Evolutionary conservation across 2,329 filamentous ascomycete species (phyloP), one percentile per base, ranked within the genome.

Genomic region (Ceratocystis destructans): DNA sequence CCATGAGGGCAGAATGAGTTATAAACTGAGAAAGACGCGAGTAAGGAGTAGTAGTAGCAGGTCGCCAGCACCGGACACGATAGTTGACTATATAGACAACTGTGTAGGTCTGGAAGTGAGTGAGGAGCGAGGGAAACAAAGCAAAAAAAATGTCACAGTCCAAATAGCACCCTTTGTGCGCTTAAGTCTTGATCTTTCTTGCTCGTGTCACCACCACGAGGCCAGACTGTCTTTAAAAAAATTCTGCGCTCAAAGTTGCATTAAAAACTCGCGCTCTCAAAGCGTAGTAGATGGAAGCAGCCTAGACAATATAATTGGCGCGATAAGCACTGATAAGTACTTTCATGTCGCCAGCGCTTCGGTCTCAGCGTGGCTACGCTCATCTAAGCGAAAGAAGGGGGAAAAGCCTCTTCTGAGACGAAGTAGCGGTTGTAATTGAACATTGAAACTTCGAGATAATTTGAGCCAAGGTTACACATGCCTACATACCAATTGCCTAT

Each of bases 241-340:
- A n/a, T 33, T 57, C 28, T 57, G 53, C 53, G 20, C 53, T n/a
- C 25, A 28, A n/a, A 33, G n/a, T 53, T 5, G 20, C 48, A 53
- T 20, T 53, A 53, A 53, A 20, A 25, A 8, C 12, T 41, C 2
- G 20, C n/a, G 48, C 20, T 53, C 3, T 25, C 48, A 53, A 57
- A n/a, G 12, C 53, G 53, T 31, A 33, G 31, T 28, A 31, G 4
- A 31, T 25, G 22, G 48, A 53, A 41, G 37, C 12, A 15, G 37
- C n/a, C 48, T 53, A 2, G 53, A 12, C 22, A 20, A 57, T 57
- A 33, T 57, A 12, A 57, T 57, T 57, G 25, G 53, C 53, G 28
- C 53, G 53, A 57, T 57, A 57, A 57, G 53, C 25, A 41, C 22
- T 31, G 53, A 57, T 57, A 57, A 57, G 53, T 33, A 33, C 25